phyloP scores from a whole-genome alignment of 331 rosid species.

The Dryas integrifolia region DNA sequence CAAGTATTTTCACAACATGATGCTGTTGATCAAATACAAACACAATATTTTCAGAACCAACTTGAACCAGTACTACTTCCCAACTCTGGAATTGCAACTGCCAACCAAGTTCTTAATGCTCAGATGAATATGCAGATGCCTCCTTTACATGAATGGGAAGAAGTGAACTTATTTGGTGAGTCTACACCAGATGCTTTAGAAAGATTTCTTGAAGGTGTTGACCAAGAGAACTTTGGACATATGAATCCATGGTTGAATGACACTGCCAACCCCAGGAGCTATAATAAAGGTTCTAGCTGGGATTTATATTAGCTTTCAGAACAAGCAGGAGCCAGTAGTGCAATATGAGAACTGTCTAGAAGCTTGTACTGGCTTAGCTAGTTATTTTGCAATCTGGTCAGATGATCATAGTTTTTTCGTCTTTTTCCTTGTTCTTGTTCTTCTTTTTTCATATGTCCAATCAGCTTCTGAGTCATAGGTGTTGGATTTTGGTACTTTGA shows the following conservation, averaged over 20 bases:
- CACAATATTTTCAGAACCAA: conserved; percentile 26
- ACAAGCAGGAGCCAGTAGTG: conserved; percentile 1
- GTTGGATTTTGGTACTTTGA: neutral
- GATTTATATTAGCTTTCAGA: neutral
- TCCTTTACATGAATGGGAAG: conserved; percentile 31
- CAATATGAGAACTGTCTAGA: neutral
- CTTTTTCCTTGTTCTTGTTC: neutral
- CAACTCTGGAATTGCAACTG: conserved; percentile 8
- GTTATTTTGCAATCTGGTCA: conserved; percentile 1
- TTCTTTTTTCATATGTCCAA: neutral
- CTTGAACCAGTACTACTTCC: conserved; percentile 15
- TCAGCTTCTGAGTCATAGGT: neutral
- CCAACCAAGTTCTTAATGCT: conserved; percentile 20
- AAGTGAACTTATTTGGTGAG: conserved; percentile 23
- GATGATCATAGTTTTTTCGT: neutral
- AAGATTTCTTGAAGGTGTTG: conserved; percentile 27
- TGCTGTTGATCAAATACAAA: neutral
- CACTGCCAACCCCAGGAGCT: neutral
- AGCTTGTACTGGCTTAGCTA: conserved; percentile 3
- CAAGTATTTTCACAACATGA: conserved; percentile 26
- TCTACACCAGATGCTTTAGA: conserved; percentile 16
- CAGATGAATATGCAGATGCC: conserved; percentile 28
- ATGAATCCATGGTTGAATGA: conserved; percentile 27
- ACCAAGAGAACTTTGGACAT: conserved; percentile 23
- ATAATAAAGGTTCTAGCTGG: neutral